These are phyloP conservation scores for Claviceps sp. DNA, from an alignment of 2,329 filamentous ascomycete genomes.

Conservation along the genomic window DNA sequence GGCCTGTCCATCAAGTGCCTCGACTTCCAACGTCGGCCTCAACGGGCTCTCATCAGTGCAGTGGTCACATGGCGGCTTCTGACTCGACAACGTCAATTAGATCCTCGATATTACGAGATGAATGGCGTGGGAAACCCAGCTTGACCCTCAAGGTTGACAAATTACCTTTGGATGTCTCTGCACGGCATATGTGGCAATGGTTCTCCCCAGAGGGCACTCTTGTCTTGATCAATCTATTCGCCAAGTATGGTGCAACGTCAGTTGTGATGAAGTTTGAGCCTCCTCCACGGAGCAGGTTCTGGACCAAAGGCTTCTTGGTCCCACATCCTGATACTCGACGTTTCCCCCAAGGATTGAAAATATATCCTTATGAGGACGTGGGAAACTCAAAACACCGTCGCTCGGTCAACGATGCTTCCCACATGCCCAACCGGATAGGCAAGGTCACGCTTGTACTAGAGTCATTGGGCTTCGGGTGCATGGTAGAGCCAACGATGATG, in stretches of 20 bases:
- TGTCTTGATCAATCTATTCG: slow-evolving; percentile 37
- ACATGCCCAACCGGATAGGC: background rate
- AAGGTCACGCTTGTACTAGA: slow-evolving; percentile 28
- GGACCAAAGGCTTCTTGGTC: slow-evolving; percentile 24
- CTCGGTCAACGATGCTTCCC: background rate
- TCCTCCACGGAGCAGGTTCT: slow-evolving; percentile 38
- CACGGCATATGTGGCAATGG: slow-evolving; percentile 34
- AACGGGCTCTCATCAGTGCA: background rate
- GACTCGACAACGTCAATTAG: background rate
- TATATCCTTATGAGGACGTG: slow-evolving; percentile 7
- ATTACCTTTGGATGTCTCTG: slow-evolving; percentile 23
- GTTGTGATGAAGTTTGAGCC: slow-evolving; percentile 44
- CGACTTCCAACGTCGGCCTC: background rate
- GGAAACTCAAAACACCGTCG: background rate
- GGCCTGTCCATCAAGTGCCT: background rate
- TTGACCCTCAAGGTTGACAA: slow-evolving; percentile 18
- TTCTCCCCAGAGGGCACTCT: slow-evolving; percentile 41
- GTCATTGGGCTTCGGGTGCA: slow-evolving; percentile 48
- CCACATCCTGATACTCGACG: slow-evolving; percentile 9
- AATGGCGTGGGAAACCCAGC: slow-evolving; percentile 22
- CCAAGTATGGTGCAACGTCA: slow-evolving; percentile 13
- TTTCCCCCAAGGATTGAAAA: slow-evolving; percentile 10
- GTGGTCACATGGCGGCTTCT: background rate
- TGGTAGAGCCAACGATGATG: slow-evolving; percentile 40
- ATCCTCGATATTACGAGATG: background rate